phyloP scores from a whole-genome alignment of 1,284 basidiomycete species.

The Tilletia setariae region DNA sequence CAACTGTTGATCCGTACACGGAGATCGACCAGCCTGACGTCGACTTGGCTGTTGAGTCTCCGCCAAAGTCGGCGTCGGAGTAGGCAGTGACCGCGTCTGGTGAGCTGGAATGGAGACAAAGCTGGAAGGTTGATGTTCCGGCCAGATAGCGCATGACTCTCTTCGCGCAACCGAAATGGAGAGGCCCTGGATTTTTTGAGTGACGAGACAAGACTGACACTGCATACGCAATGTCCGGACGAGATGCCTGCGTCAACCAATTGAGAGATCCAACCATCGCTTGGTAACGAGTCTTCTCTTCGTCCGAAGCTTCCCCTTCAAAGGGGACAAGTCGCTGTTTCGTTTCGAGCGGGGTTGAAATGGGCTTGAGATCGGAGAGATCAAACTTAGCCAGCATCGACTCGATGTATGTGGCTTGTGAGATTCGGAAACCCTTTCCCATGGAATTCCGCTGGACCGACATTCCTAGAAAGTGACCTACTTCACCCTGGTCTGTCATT shows the following conservation, averaged over 20 bases:
- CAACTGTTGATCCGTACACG: neutral
- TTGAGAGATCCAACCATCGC: neutral
- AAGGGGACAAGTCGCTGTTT: conserved; percentile 2
- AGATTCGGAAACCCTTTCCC: neutral
- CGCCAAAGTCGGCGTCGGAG: no score
- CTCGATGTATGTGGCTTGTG: neutral
- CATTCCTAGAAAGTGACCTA: neutral
- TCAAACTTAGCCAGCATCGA: neutral
- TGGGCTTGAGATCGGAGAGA: neutral
- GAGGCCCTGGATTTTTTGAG: neutral
- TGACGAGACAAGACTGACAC: neutral
- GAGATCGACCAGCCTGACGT: neutral
- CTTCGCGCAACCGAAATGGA: neutral
- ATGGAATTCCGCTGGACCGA: neutral
- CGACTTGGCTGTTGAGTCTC: conserved; percentile 3
- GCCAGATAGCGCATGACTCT: conserved; percentile 3
- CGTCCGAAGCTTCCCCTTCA: neutral
- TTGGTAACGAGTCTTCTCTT: neutral
- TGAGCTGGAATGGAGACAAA: neutral
- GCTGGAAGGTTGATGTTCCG: neutral
- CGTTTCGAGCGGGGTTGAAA: neutral
- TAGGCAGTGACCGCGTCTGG: neutral
- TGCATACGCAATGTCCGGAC: neutral
- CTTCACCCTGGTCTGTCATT: neutral
- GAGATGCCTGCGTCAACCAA: neutral